phyloP scores from a whole-genome alignment of 176 grass and related monocot species.

The Juncus effusus region DNA sequence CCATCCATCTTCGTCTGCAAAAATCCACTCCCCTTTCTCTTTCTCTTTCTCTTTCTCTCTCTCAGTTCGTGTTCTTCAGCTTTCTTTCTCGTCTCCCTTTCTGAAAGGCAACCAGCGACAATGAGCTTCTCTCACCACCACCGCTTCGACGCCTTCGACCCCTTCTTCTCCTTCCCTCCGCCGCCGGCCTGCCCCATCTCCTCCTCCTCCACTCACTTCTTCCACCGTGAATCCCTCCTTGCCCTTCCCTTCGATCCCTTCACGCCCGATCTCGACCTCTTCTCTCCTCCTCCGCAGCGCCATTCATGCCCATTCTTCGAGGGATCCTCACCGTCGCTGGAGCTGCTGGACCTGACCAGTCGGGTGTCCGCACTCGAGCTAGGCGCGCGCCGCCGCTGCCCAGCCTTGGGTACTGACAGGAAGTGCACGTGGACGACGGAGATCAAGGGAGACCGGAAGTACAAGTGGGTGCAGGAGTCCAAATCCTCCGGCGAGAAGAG shows the following conservation, averaged over 20 bases:
- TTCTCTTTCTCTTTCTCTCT: not conserved
- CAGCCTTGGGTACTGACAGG: conserved; percentile 23
- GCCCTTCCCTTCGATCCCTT: conserved; percentile 24
- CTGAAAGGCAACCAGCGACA: not conserved
- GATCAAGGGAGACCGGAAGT: conserved; percentile 51
- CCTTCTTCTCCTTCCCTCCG: conserved; percentile 28
- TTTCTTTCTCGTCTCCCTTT: not conserved
- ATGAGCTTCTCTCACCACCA: conserved; percentile 7
- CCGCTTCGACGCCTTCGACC: not conserved
- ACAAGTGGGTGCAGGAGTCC: conserved; percentile 61
- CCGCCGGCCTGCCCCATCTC: conserved; percentile 15
- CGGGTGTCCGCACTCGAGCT: conserved; percentile 66
- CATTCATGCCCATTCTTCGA: conserved; percentile 21
- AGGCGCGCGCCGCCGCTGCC: conserved; percentile 16
- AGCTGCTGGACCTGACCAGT: conserved; percentile 59
- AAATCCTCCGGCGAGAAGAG: conserved; percentile 39
- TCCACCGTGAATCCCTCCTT: conserved; percentile 40
- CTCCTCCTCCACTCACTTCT: conserved; percentile 21
- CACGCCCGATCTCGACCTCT: conserved; percentile 21
- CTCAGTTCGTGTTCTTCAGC: not conserved
- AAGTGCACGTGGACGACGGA: conserved; percentile 64
- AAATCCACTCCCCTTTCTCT: not conserved
- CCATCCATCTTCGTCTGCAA: not conserved
- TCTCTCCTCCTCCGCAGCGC: conserved; percentile 17
- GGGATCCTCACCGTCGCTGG: conserved; percentile 16